Percentiles rank a stretch among this genome's conserved stretches.
Evolutionary conservation across 148 eudicot species (phyloP).

Genomic region (Chenopodium formosanum): DNA sequence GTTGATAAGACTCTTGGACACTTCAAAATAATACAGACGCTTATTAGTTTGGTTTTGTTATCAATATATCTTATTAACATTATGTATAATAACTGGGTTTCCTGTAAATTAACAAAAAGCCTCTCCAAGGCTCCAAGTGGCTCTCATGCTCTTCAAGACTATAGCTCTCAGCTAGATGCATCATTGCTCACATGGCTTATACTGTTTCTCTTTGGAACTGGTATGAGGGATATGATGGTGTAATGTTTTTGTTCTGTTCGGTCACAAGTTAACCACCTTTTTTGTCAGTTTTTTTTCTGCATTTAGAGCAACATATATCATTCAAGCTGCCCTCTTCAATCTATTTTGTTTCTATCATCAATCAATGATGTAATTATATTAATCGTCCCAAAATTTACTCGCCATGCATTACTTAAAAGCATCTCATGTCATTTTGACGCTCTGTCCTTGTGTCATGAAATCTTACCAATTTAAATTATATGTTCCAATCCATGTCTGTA

Average conservation of each 20-base stretch:
- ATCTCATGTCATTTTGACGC: neutral
- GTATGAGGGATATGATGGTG: neutral
- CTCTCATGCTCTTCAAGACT: no score
- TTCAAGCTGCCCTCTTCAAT: neutral
- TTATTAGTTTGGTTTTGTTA: neutral
- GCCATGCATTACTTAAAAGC: neutral
- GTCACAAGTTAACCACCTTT: neutral
- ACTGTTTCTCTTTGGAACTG: neutral
- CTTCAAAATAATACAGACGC: neutral
- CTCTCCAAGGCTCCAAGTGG: no score
- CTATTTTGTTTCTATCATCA: neutral
- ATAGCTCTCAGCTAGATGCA: no score
- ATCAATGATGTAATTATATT: neutral
- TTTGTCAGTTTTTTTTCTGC: neutral
- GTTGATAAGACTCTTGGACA: neutral
- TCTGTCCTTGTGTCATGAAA: neutral
- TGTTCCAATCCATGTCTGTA: no score
- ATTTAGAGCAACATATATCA: neutral
- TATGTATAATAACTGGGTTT: neutral
- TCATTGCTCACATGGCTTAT: no score
- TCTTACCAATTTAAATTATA: no score
- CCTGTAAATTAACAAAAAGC: no score
- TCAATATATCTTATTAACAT: neutral
- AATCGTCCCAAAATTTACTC: neutral
- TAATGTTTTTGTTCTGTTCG: neutral